Evolutionary conservation across 257 asterid genomes (phyloP).

Genomic region (Fraxinus pennsylvanica): DNA sequence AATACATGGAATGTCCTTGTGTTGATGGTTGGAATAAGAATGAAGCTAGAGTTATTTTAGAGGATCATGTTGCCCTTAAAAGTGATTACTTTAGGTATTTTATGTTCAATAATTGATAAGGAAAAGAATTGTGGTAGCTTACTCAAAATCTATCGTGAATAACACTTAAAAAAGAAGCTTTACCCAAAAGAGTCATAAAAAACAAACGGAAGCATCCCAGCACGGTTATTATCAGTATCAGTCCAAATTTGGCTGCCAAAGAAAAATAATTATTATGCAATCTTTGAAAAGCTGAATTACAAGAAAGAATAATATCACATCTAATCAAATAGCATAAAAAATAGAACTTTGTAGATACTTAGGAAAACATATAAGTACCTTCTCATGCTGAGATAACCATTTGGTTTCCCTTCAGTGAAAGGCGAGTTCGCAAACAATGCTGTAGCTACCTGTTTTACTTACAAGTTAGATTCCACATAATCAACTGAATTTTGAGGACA

Average conservation of each 20-base stretch:
- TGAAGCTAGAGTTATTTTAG: neutral
- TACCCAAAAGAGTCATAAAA: conserved; percentile 97
- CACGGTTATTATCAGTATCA: conserved; percentile 84
- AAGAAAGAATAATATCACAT: conserved; percentile 23
- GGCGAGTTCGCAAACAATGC: conserved; percentile 98
- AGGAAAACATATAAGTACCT: conserved; percentile 45
- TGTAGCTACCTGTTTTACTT: conserved; percentile 80
- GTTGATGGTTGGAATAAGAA: neutral
- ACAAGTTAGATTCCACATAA: conserved; percentile 37
- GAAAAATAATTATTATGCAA: conserved; percentile 24
- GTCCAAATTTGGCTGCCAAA: conserved; percentile 91
- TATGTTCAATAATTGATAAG: neutral
- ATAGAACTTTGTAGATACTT: conserved; percentile 15
- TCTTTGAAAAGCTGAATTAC: conserved; percentile 14
- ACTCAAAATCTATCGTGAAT: neutral
- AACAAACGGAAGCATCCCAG: conserved; percentile 99
- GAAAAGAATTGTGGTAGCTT: neutral
- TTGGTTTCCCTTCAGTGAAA: conserved; percentile 93
- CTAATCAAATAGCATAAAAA: conserved; percentile 9
- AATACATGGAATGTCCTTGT: neutral
- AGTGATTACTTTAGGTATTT: neutral
- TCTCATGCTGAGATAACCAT: conserved; percentile 96
- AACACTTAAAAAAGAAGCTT: neutral
- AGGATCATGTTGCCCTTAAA: neutral
- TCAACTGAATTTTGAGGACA: conserved; percentile 11